A percentile compares a stretch with the other conserved stretches of the same genome.
Evolutionary conservation across 345 rosid genomes (phyloP).

Genomic region (Populus euphratica): DNA sequence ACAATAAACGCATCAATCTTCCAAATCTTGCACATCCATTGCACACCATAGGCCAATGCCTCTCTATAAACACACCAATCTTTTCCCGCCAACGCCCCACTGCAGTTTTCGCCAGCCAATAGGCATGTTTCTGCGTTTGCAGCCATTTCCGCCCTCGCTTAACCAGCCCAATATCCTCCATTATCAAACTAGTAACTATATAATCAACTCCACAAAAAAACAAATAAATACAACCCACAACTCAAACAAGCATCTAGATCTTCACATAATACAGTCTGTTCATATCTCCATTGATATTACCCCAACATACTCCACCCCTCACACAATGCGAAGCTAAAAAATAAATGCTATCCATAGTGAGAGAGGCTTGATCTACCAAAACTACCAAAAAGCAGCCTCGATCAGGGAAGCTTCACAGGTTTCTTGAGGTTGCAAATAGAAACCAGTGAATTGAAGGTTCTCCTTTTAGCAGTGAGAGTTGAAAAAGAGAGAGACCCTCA

Average conservation of each 20-base stretch:
- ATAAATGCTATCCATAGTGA: conserved; percentile 2
- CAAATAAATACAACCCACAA: background rate
- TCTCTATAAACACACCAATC: conserved; percentile 55
- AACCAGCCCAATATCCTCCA: conserved; percentile 88
- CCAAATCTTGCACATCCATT: conserved; percentile 52
- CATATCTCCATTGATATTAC: conserved; percentile 4
- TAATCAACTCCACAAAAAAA: background rate
- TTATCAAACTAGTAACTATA: conserved; percentile 14
- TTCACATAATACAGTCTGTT: background rate
- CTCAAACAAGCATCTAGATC: background rate
- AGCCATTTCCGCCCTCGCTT: conserved; percentile 91
- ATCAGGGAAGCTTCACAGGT: background rate
- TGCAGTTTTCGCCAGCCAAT: conserved; percentile 39
- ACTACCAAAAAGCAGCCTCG: background rate
- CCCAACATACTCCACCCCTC: background rate
- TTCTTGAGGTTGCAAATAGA: background rate
- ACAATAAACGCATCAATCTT: conserved; percentile 31
- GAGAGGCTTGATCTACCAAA: background rate
- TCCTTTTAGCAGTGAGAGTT: background rate
- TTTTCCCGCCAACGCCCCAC: conserved; percentile 44
- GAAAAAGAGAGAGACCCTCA: background rate
- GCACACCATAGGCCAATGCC: conserved; percentile 89
- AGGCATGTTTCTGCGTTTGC: conserved; percentile 60
- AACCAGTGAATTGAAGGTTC: background rate
- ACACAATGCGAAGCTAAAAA: background rate